A percentile compares a stretch with the other conserved stretches of the same genome.
Evolutionary conservation across 176 grass and related monocot species (phyloP).

Genomic region (Hordeum marinum): DNA sequence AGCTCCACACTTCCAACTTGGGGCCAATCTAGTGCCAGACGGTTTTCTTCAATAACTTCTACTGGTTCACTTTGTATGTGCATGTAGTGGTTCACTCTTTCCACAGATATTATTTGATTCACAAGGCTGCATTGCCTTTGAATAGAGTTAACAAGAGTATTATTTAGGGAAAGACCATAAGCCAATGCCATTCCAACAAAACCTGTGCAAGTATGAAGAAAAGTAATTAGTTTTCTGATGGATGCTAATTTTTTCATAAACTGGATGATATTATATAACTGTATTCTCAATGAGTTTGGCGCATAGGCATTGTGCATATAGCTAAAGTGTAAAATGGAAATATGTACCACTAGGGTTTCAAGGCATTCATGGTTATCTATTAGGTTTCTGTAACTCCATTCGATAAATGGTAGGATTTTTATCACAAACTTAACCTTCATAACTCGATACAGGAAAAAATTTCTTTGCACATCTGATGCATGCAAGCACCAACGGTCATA

Average conservation of each 20-base stretch:
- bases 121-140: constrained; percentile 78
- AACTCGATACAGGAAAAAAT: neutral
- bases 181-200: constrained; percentile 94
- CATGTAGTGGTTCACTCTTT: constrained; percentile 94
- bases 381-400: neutral
- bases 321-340: neutral
- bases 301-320: neutral
- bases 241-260: neutral
- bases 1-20: constrained; percentile 62
- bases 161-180: constrained; percentile 90
- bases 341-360: neutral
- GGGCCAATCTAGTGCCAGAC: constrained; percentile 64
- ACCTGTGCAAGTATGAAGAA: constrained; percentile 35
- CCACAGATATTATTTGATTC: constrained; percentile 85
- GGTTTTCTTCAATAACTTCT: constrained; percentile 58
- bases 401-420: neutral
- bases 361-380: neutral
- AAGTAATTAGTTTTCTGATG: constrained; percentile 9
- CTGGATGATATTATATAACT: neutral
- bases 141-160: constrained; percentile 63
- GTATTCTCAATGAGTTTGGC: neutral
- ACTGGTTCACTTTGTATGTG: constrained; percentile 62
- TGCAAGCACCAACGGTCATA: too few relatives aligned
- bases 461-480: neutral
- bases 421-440: neutral